phyloP scores from a whole-genome alignment of 345 rosid species.

The Eucalyptus paniculata region DNA sequence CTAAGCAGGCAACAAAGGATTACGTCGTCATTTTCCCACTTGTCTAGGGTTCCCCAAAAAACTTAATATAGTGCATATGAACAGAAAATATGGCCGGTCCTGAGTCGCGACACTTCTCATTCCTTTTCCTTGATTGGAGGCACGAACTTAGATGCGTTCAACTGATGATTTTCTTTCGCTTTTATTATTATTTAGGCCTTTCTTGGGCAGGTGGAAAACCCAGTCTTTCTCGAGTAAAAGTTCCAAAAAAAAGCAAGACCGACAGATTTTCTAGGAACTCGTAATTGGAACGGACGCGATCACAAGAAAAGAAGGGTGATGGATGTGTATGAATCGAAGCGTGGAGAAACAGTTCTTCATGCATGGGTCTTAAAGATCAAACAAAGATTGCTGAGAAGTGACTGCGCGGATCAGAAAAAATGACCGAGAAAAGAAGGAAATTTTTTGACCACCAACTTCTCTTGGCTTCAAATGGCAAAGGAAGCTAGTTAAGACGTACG shows the following conservation, averaged over 20 bases:
- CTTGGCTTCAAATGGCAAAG: background rate
- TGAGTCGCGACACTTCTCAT: background rate
- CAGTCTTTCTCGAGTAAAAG: background rate
- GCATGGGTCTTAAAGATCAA: background rate
- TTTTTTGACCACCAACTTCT: background rate
- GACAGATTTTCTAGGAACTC: background rate
- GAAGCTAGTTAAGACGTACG: background rate
- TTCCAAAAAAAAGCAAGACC: background rate
- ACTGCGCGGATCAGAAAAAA: background rate
- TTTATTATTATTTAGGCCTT: background rate
- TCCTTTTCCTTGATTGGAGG: background rate
- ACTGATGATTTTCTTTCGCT: background rate
- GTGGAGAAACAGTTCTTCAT: background rate
- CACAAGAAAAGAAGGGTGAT: background rate
- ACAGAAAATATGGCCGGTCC: background rate
- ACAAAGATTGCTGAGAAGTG: background rate
- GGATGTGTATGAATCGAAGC: background rate
- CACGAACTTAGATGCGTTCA: background rate
- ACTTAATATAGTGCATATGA: background rate
- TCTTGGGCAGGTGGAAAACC: background rate
- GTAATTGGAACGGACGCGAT: background rate
- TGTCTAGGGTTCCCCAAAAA: background rate
- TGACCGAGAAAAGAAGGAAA: background rate
- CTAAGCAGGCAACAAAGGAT: background rate
- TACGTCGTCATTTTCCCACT: background rate